These are phyloP conservation scores for Ganoderma lucidum DNA, from an alignment of 1,284 basidiomycete species.

Conservation along the genomic window DNA sequence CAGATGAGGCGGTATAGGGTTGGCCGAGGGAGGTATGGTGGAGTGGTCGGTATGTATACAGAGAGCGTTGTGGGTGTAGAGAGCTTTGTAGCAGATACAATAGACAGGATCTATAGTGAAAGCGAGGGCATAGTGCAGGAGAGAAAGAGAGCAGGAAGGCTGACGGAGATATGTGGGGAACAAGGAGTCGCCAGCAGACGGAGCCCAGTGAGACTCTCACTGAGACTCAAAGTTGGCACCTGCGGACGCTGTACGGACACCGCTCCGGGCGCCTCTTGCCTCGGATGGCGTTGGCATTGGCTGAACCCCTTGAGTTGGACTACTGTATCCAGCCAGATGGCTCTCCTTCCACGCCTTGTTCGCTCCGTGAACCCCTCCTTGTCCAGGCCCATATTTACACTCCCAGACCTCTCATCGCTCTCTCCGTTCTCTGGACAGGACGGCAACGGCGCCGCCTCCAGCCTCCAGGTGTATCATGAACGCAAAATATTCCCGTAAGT, in stretches of 20 bases:
- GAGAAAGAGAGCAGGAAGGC: not conserved
- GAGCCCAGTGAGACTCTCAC: slow-evolving; percentile 2
- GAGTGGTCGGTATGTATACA: slow-evolving; percentile 18
- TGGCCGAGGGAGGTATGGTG: slow-evolving; percentile 1
- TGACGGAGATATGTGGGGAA: slow-evolving; percentile 21
- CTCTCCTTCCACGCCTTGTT: slow-evolving; percentile 32
- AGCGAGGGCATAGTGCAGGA: slow-evolving; percentile 13
- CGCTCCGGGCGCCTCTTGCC: slow-evolving; percentile 12
- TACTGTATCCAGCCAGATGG: slow-evolving; percentile 18
- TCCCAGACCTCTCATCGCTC: slow-evolving; percentile 50
- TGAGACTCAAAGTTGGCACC: slow-evolving; percentile 6
- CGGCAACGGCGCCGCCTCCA: slow-evolving; percentile 28
- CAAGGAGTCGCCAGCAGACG: slow-evolving; percentile 19
- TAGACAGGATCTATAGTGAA: slow-evolving; percentile 24
- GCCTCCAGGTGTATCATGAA: slow-evolving; percentile 60
- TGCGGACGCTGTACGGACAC: slow-evolving; percentile 25
- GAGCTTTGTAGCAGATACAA: slow-evolving; percentile 24
- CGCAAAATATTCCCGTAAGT: slow-evolving; percentile 83
- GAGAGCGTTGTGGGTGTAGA: slow-evolving; percentile 15
- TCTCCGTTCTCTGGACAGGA: slow-evolving; percentile 45
- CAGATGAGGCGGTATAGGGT: slow-evolving; percentile 4
- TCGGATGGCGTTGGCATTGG: not conserved
- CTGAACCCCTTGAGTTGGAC: not conserved
- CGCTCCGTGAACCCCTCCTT: slow-evolving; percentile 16
- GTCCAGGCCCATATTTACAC: slow-evolving; percentile 47